phyloP scores from a whole-genome alignment of 2,329 filamentous ascomycete genomes.

The Aureobasidium leucospermi region DNA sequence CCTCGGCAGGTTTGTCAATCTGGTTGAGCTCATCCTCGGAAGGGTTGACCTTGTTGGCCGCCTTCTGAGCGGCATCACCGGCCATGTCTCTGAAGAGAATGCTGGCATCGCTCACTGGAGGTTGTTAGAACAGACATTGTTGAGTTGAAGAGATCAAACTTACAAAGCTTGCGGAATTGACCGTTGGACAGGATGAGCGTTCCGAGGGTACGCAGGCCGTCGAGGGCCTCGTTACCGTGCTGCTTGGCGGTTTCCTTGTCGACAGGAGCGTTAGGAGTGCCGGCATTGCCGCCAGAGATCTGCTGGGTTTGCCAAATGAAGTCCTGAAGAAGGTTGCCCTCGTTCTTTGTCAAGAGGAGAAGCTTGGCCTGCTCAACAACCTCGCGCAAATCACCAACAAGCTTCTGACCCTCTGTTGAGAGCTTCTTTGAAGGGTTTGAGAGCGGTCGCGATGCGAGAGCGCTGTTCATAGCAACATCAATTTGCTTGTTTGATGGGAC shows the following conservation, averaged over 20 bases:
- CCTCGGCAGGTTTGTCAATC: conserved; percentile 76
- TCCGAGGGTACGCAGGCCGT: conserved; percentile 81
- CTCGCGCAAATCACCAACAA: conserved; percentile 69
- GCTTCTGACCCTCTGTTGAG: conserved; percentile 70
- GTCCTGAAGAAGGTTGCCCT: conserved; percentile 88
- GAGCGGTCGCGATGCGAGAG: conserved; percentile 64
- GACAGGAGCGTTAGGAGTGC: conserved; percentile 58
- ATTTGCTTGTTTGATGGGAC: conserved; percentile 94
- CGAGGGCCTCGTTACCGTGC: conserved; percentile 73
- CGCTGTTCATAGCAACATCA: conserved; percentile 87
- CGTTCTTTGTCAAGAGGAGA: conserved; percentile 85
- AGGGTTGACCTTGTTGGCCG: conserved; percentile 68
- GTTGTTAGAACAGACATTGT: conserved; percentile 17
- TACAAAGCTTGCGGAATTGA: conserved; percentile 85
- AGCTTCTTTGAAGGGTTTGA: conserved; percentile 66
- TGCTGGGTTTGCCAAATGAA: conserved; percentile 92
- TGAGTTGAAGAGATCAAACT: conserved; percentile 30
- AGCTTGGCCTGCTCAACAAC: conserved; percentile 80
- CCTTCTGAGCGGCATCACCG: conserved; percentile 77
- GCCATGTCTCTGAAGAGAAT: conserved; percentile 83
- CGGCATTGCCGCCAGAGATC: conserved; percentile 57
- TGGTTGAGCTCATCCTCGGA: conserved; percentile 67
- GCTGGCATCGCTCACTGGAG: conserved; percentile 64
- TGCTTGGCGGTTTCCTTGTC: conserved; percentile 71
- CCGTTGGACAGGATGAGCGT: conserved; percentile 90